A percentile compares a stretch with the other conserved stretches of the same genome.
These are phyloP conservation scores for Dictyostelium discoideum DNA, from an alignment of 78 protist genomes.

Conservation along the genomic window dicty_2.7 NC_007088.5:1434501-1435000, in stretches of 20 bases:
- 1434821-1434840: background rate
- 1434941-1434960: too few relatives aligned
- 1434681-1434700: slow-evolving; percentile 68
- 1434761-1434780: slow-evolving; percentile 53
- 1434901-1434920: too few relatives aligned
- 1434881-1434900: too few relatives aligned
- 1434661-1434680: slow-evolving; percentile 55
- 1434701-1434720: slow-evolving; percentile 43
- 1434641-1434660: slow-evolving; percentile 45
- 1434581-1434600: slow-evolving; percentile 11
- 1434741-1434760: slow-evolving; percentile 28
- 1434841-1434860: background rate
- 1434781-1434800: slow-evolving; percentile 53
- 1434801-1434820: background rate
- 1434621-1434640: slow-evolving; percentile 40
- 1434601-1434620: slow-evolving; percentile 14
- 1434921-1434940: too few relatives aligned
- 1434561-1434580: slow-evolving; percentile 31
- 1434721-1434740: slow-evolving; percentile 41
- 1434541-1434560: slow-evolving; percentile 38
- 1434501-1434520: slow-evolving; percentile 71
- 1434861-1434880: background rate
- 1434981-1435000: too few relatives aligned
- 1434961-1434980: too few relatives aligned
- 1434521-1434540: slow-evolving; percentile 51